These are phyloP conservation scores for Fraxinus latifolia DNA, from an alignment of 305 asterid species.

Conservation along the genomic window DNA sequence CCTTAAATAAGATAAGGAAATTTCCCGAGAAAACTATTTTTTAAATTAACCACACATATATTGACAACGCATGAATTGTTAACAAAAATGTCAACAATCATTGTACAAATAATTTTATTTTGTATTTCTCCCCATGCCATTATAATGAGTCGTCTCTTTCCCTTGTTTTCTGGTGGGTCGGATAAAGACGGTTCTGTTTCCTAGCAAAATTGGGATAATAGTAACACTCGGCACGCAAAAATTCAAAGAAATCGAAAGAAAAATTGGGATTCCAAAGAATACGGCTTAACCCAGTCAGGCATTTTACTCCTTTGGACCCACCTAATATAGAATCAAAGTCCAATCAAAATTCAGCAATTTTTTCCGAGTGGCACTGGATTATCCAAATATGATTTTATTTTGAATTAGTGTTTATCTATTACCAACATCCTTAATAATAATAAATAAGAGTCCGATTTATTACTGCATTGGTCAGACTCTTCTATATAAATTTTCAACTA, in stretches of 20 bases:
- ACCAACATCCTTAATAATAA: not conserved
- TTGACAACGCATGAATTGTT: too few species aligned
- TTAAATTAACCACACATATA: too few species aligned
- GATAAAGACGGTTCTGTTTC: not conserved
- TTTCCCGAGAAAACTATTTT: too few species aligned
- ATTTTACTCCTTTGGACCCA: not conserved
- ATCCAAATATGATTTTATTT: too few species aligned
- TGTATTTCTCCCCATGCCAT: not conserved
- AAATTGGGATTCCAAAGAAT: too few species aligned
- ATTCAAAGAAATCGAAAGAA: too few species aligned
- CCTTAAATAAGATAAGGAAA: too few species aligned
- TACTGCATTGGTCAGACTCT: not conserved
- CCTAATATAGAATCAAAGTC: not conserved
- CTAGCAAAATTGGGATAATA: not conserved
- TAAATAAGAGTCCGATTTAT: not conserved
- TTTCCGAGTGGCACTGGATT: not conserved
- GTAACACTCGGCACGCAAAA: too few species aligned
- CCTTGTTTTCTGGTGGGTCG: not conserved
- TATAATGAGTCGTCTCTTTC: not conserved
- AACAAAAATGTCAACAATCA: too few species aligned
- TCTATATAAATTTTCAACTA: too few species aligned
- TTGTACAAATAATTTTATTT: too few species aligned
- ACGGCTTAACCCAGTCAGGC: not conserved
- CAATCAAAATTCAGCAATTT: not conserved
- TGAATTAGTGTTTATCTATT: not conserved